Evolutionary conservation across 345 rosid species (phyloP).

Genomic region (Populus davidiana): DNA sequence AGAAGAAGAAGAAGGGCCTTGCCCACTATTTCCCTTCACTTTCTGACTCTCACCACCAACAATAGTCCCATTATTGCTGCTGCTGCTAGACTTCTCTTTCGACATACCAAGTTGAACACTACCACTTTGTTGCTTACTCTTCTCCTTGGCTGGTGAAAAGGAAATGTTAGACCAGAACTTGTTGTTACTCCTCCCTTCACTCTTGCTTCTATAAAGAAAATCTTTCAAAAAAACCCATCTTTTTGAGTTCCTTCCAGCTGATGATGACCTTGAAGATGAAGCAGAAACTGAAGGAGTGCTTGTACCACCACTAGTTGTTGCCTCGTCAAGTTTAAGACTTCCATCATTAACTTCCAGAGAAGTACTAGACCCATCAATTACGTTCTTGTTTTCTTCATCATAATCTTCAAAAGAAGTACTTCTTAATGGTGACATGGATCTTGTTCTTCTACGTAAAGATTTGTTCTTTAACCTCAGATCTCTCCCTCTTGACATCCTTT

Average conservation of each 20-base stretch:
- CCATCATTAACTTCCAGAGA: slow-evolving; percentile 6
- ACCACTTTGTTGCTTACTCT: slow-evolving; percentile 19
- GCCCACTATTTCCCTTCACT: slow-evolving; percentile 14
- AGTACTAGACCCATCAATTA: neutral
- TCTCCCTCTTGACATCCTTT: slow-evolving; percentile 46
- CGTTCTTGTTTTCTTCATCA: slow-evolving; percentile 8
- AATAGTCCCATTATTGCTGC: neutral
- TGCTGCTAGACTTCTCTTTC: slow-evolving; percentile 18
- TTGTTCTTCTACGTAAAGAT: slow-evolving; percentile 69
- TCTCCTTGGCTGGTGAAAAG: slow-evolving; percentile 60
- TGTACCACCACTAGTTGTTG: slow-evolving; percentile 25
- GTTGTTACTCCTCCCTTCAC: slow-evolving; percentile 81
- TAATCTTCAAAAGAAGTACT: slow-evolving; percentile 32
- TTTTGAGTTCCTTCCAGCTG: slow-evolving; percentile 90
- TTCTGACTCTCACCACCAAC: slow-evolving; percentile 19
- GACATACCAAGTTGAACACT: slow-evolving; percentile 9
- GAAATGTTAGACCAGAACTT: slow-evolving; percentile 49
- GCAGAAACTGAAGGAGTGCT: slow-evolving; percentile 52
- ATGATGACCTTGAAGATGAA: slow-evolving; percentile 78
- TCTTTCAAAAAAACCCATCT: slow-evolving; percentile 91
- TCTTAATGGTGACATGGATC: slow-evolving; percentile 86
- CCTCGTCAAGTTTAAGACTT: slow-evolving; percentile 21
- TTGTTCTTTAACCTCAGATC: slow-evolving; percentile 63
- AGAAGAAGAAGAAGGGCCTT: neutral
- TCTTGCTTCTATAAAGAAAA: slow-evolving; percentile 77